phyloP scores from a whole-genome alignment of 2,329 filamentous ascomycete species.

The Metarhizium brunneum region DNA sequence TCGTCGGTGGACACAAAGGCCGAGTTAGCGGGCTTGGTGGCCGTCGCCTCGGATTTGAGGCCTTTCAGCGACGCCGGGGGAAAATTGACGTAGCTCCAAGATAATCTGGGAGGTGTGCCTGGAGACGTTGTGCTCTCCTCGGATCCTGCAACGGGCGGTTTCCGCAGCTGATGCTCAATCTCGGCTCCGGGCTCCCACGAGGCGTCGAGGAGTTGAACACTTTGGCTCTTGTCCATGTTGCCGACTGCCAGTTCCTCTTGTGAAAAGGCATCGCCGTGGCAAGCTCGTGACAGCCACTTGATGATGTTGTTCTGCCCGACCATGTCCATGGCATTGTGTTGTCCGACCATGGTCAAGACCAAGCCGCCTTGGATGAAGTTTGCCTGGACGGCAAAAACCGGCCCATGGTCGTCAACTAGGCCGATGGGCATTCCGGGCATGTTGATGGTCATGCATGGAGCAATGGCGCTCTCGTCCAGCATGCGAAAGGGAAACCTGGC shows the following conservation, averaged over 20 bases:
- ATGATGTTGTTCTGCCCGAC: not conserved
- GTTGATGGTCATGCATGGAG: not conserved
- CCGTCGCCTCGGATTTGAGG: not conserved
- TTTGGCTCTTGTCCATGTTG: not conserved
- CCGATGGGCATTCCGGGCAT: not conserved
- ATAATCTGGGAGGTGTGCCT: too few species aligned
- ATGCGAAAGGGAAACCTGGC: not conserved
- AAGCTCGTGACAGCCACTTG: not conserved
- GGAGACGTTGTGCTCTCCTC: too few species aligned
- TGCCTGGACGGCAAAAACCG: not conserved
- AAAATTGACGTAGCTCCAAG: too few species aligned
- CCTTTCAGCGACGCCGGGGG: not conserved
- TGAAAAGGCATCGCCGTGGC: not conserved
- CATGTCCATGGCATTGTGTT: not conserved
- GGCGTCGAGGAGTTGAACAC: not conserved
- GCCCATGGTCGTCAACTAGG: not conserved
- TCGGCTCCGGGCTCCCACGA: not conserved
- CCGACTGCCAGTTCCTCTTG: not conserved
- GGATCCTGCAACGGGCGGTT: too few species aligned
- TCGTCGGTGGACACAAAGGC: not conserved
- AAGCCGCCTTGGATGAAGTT: not conserved
- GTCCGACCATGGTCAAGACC: not conserved
- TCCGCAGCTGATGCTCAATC: too few species aligned
- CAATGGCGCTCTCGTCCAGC: not conserved
- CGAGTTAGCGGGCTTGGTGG: not conserved